phyloP scores from a whole-genome alignment of 495 filamentous ascomycete genomes.

The Penicillium steckii region DNA sequence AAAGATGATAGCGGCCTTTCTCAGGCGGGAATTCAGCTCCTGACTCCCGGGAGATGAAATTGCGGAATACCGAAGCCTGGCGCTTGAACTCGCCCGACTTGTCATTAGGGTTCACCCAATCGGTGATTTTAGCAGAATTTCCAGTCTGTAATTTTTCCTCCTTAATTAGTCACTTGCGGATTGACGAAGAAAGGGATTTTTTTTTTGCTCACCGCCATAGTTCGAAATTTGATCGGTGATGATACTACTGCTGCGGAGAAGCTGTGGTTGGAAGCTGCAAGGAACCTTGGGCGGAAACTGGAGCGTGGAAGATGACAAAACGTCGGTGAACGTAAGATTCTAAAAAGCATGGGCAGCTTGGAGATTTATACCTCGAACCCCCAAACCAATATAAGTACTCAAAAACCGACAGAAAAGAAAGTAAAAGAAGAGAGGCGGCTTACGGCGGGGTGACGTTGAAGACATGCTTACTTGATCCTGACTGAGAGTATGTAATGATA shows the following conservation, averaged over 20 bases:
- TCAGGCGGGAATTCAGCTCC: slow-evolving; percentile 65
- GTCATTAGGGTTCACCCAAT: slow-evolving; percentile 76
- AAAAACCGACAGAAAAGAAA: slow-evolving; percentile 1
- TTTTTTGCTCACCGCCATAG: slow-evolving; percentile 38
- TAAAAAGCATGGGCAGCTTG: slow-evolving; percentile 29
- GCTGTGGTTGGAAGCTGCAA: slow-evolving; percentile 16
- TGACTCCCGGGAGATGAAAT: slow-evolving; percentile 64
- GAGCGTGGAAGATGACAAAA: slow-evolving; percentile 20
- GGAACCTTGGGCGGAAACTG: slow-evolving; percentile 12
- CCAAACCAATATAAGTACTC: background rate
- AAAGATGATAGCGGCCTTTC: slow-evolving; percentile 68
- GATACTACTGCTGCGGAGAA: slow-evolving; percentile 28
- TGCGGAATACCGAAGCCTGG: slow-evolving; percentile 66
- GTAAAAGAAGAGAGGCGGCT: background rate
- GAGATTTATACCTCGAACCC: slow-evolving; percentile 9
- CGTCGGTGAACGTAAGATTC: slow-evolving; percentile 22
- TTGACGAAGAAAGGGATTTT: background rate
- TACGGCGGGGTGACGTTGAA: slow-evolving; percentile 4
- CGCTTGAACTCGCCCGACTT: slow-evolving; percentile 89
- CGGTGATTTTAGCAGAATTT: slow-evolving; percentile 58
- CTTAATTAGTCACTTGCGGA: background rate
- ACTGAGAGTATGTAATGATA: slow-evolving; percentile 12
- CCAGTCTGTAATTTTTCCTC: too few relatives aligned
- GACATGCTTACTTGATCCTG: slow-evolving; percentile 23
- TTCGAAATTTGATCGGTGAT: slow-evolving; percentile 19